Conservation (phyloP, 768 basidiomycete genomes). For the Suillus lakei region DNA sequence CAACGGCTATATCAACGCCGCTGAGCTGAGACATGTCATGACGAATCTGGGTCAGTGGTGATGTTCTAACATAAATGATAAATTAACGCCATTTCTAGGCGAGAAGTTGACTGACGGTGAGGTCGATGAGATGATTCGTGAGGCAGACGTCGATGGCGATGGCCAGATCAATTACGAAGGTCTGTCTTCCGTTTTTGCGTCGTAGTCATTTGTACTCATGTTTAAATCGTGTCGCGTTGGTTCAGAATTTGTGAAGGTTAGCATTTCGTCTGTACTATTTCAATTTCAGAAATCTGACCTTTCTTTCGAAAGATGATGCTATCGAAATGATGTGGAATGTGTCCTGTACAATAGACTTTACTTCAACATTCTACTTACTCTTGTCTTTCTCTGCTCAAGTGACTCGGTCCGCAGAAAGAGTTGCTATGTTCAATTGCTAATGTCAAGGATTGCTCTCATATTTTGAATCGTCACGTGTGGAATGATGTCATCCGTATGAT, state of each 20-base stretch:
- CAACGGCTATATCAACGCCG: slow-evolving; percentile 86
- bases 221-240: not conserved
- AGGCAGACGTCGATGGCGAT: slow-evolving; percentile 93
- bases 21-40: slow-evolving; percentile 92
- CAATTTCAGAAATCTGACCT: slow-evolving; percentile 14
- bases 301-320: slow-evolving; percentile 66
- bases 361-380: not conserved
- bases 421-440: not conserved
- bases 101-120: slow-evolving; percentile 88
- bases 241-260: slow-evolving; percentile 78
- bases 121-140: slow-evolving; percentile 96
- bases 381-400: not conserved
- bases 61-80: slow-evolving; percentile 5
- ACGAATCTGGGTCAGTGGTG: slow-evolving; percentile 72
- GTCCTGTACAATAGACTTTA: slow-evolving; percentile 14
- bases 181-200: slow-evolving; percentile 35
- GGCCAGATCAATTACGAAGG: slow-evolving; percentile 92
- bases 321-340: slow-evolving; percentile 52
- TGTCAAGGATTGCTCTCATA: not conserved
- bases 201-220: slow-evolving; percentile 6
- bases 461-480: not conserved
- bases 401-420: not conserved
- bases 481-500: not conserved
- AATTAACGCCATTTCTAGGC: slow-evolving; percentile 44
- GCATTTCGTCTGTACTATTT: slow-evolving; percentile 13